Base-by-base conservation (phyloP, 2,329 filamentous ascomycete genomes). In the Ophiocordyceps camponoti-saundersi region DNA sequence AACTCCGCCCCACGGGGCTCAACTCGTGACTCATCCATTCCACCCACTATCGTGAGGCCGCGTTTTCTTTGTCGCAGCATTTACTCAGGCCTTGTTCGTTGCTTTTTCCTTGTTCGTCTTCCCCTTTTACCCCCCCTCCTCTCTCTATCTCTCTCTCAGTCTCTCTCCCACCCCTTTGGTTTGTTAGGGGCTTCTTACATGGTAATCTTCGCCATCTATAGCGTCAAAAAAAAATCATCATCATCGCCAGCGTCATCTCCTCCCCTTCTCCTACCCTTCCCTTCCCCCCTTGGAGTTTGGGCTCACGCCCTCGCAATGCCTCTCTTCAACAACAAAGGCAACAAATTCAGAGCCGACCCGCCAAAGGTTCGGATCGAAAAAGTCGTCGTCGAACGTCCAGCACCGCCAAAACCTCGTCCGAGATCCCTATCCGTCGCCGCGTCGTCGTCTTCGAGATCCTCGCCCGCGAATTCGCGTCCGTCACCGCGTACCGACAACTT, bases 311-410 rank as follows among this genome's bases (percentile, higher is more conserved):
- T 30, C 52, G 53, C 43, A 50, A 64, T 64, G 61, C 61, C 60
- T 61, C 61, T 68, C 47, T 63, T 68, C 49, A 63, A 64, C 50
- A 60, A 59, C 46, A 68, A 68, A 51, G 59, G 58, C 49, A 65
- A 65, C 51, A 75, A 72, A 56, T 68, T 72, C 61, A 73, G 74
- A 60, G 61, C 67, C 52, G 67, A 71, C 50, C 64, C 67, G 46
- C 67, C 69, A 48, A 67, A 65, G 49, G 67, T 75, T 53, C 68
- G 71, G 50, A 69, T 73, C 55, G 71, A 76, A 57, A 71, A 69
- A 52, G 70, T 75, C 48, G 61, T 66, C 46, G 63, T 74, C 55
- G 65, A 65, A 49, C 55, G 56, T 44, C 55, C 61, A 44, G 59
- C 62, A 8, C 66, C 62, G 52, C 55, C 59, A 30, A 62, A 59